These are phyloP conservation scores for Colletotrichum eremochloae DNA, from an alignment of 2,329 filamentous ascomycete genomes.

Conservation along the genomic window DNA sequence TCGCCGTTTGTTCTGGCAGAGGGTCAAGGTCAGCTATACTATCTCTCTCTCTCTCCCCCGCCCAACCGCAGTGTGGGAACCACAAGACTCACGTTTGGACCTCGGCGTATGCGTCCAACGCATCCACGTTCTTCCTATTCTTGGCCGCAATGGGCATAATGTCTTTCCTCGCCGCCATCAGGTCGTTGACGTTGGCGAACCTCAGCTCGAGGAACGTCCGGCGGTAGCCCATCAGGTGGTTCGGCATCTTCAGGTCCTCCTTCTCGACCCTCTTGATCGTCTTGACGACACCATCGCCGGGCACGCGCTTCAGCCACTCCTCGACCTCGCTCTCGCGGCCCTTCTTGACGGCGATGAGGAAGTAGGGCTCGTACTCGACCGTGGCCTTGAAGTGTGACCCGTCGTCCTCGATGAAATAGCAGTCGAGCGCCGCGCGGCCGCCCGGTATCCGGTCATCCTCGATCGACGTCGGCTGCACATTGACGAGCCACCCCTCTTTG, in stretches of 20 bases:
- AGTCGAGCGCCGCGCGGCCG: conserved; percentile 91
- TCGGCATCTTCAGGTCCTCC: conserved; percentile 94
- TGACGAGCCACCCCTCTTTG: conserved; percentile 92
- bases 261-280: conserved; percentile 83
- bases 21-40: conserved; percentile 43
- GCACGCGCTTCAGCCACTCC: conserved; percentile 88
- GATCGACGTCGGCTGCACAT: conserved; percentile 91
- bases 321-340: conserved; percentile 94
- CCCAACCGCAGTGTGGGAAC: too few species aligned
- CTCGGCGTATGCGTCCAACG: conserved; percentile 98
- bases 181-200: conserved; percentile 88
- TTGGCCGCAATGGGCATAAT: conserved; percentile 94
- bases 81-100: conserved; percentile 79
- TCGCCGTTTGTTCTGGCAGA: conserved; percentile 76
- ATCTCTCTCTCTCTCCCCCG: background rate
- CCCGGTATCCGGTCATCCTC: conserved; percentile 87
- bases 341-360: conserved; percentile 89
- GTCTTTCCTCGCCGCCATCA: conserved; percentile 85
- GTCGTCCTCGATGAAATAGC: conserved; percentile 95
- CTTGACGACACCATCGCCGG: conserved; percentile 86
- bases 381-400: conserved; percentile 95
- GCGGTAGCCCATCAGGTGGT: conserved; percentile 92
- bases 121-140: conserved; percentile 95
- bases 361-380: conserved; percentile 96
- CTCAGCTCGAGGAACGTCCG: conserved; percentile 88